Base-by-base conservation (phyloP, 148 eudicot species). In the Selenicereus undatus region DNA sequence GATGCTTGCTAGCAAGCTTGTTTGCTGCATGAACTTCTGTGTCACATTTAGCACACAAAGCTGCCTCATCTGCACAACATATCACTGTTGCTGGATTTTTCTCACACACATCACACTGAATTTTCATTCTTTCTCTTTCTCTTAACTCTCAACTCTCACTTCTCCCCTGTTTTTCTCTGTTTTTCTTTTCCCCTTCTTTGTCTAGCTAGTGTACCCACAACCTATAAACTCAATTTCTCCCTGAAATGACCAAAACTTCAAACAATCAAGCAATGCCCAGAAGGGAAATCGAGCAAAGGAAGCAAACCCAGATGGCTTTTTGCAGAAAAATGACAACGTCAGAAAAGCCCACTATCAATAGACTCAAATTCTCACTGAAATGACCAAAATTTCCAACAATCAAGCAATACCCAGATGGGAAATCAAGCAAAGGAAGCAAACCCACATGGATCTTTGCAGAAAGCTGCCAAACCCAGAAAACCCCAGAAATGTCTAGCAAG, bases 1-100 rank as follows among this genome's bases (percentile, higher is more conserved):
- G 98, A 82, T 96, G 99, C 82, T 96, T 96, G 86, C 98, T 92
- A n/a, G 99, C 98, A 22, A 96, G 91, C 88, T 96, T 96, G 72
- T 96, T 96, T 7, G 99, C 99, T 5, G 99, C 98, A 84, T 96
- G 99, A 35, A 96, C 90, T 85, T 96, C 95, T 7, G 88, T 80
- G 56, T 96, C 99, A 83, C 99, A 96, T 66, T 89, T 91, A 0
- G 86, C 93, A 81, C 99, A 96, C 78, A 96, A 77, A 1, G 98
- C 99, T 9, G 99, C 99, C 80, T 96, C 99, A 82, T 96, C 98
- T 0, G 99, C 99, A 76, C 99, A 96, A 81, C 99, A 96, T 20
- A 96, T 93, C 78, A 96, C 88, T 2, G 95, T 93, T 73, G 99
- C 99, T 26, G 83, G 89, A 78, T 90, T 88, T 54, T 69, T 88